Evolutionary conservation across 106 monocot genomes (phyloP).

Genomic region (Platanthera zijinensis): DNA sequence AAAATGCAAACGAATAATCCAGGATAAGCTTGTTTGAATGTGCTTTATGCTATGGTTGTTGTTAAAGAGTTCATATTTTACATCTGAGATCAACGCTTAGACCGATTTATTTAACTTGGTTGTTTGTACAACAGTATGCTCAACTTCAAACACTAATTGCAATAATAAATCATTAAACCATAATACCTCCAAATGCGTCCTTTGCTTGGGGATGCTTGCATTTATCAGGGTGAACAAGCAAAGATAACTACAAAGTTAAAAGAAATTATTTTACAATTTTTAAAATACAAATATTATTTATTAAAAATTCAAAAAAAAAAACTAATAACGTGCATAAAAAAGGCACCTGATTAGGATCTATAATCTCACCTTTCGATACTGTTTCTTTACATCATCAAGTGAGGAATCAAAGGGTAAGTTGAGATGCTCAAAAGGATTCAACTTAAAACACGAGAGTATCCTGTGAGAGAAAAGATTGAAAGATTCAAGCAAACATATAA

Average conservation of each 20-base stretch:
- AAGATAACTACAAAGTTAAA: constrained; percentile 55
- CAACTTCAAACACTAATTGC: not conserved
- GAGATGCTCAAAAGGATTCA: constrained; percentile 97
- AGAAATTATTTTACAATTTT: not conserved
- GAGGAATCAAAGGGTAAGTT: constrained; percentile 78
- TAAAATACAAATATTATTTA: not conserved
- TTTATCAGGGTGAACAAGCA: constrained; percentile 97
- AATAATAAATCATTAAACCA: not conserved
- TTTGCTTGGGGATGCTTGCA: constrained; percentile 98
- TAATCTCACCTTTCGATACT: constrained; percentile 73
- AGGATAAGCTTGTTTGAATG: not conserved
- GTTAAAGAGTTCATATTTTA: not conserved
- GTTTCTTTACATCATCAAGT: constrained; percentile 78
- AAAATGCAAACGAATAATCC: not conserved
- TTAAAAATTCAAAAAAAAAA: not conserved
- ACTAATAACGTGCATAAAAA: not conserved
- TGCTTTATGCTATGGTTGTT: not conserved
- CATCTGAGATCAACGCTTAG: not conserved
- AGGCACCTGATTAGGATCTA: not conserved
- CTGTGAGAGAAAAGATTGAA: constrained; percentile 26
- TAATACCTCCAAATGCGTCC: constrained; percentile 89
- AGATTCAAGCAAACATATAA: not conserved
- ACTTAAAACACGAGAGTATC: constrained; percentile 94
- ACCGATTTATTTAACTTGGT: not conserved
- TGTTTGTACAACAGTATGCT: not conserved